Evolutionary conservation across 2,329 filamentous ascomycete species (phyloP), one percentile per base, ranked within the genome.

Genomic region (Lizonia empirigonia): DNA sequence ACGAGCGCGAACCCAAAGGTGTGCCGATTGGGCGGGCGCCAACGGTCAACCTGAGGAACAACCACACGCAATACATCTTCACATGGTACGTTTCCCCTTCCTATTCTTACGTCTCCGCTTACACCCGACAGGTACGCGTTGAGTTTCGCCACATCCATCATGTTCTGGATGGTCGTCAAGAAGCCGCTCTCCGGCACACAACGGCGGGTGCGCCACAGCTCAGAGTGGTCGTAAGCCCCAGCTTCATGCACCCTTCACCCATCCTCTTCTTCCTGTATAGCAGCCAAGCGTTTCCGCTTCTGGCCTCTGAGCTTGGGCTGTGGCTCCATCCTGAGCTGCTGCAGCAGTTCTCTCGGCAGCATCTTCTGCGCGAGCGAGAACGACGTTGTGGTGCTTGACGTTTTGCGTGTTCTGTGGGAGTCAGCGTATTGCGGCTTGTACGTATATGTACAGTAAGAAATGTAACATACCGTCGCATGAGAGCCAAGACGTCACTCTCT

Each of bases 31-130:
- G 92, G 12, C 83, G 93, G 69, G 78, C 90, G 6, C 84, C 94
- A 4, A 91, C 96, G 76, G 92, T 99, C 54, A 96, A 95, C 71
- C 78, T 99, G 69, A 85, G 91, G 72, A 99, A 99, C 72, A 97
- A 96, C 76, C 94, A 99, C 75, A 86, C 90, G 58, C 94, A 97
- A 79, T 99, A 99, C 75, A 99, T 99, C 63, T 94, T 97, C 74
- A 99, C 94, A 61, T 99, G 94, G 94, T 97, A 84, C 69, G 86
- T 42, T 13, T 1, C 35, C 29, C 26, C 29, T 15, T 13, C 30
- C 29, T 26, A 47, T 27, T 30, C 22, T 29, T 32, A 19, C 7
- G 18, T 15, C 38, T 18, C n/a, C 27, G 47, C 63, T 69, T 47
- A 70, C 34, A 7, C 10, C 9, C n/a, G 13, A 22, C 61, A 96